Evolutionary conservation across 768 basidiomycete genomes (phyloP), one percentile per base, ranked within the genome.

Genomic region (Termitomyces sp.): DNA sequence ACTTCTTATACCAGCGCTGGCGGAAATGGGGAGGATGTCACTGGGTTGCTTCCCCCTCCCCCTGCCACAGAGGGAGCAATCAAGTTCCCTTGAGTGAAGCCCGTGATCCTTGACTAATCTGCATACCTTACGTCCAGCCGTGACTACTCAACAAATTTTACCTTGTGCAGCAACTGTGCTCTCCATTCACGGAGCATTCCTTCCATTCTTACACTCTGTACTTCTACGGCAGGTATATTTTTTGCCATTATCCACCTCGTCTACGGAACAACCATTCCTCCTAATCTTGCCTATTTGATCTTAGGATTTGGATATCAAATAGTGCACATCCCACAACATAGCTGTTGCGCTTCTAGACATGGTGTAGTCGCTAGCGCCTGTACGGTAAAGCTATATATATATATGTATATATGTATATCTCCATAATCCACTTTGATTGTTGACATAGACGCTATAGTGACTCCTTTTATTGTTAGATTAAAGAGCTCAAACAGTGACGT

Each of bases 21-120:
- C 11, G 68, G 36, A 67, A 50, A 3, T 20, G 73, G 72, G 13
- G 74, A 74, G 33, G 76, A 77, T 40, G 69, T 76, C 32, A 70
- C 74, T 18, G 63, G 65, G n/a, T 67, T 67, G 22, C 77, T 78
- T 68, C 76, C 76, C 6, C 65, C 74, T 16, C 76, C 79, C 22
- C 77, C 77, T 16, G 63, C 49, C n/a, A 52, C 46, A 47, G 57
- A 58, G 22, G 35, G 52, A 47, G 38, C 43, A 53, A 50, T 59
- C 54, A 32, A 58, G 36, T 45, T 40, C 50, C 57, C 16, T 41
- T 62, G 49, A 57, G 26, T 26, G 22, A 44, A n/a, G n/a, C n/a
- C n/a, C n/a, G n/a, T n/a, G n/a, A n/a, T n/a, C n/a, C n/a, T n/a
- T n/a, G n/a, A n/a, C 33, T 33, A 9, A 33, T 52, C 5, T 16